Base-by-base conservation (phyloP, 108 stramenopile species). In the Discostella pseudostelligera region DNA sequence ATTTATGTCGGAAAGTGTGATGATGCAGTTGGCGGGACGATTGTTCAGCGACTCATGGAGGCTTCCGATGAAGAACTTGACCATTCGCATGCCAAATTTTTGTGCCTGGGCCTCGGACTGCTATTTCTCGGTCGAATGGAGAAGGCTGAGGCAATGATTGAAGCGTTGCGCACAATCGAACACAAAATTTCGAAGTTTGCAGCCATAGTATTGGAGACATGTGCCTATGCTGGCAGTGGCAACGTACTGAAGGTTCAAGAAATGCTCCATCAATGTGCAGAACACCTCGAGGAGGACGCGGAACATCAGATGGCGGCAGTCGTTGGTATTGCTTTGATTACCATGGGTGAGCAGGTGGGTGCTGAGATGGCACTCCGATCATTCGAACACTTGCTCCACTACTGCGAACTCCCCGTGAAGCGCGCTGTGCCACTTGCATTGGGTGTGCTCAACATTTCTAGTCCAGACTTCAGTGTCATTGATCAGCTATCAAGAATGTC, bases 301-400 rank as follows among this genome's bases (percentile, higher is more conserved):
- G 95, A 94, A 50, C 92, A 97, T 79, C 95, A 97, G 67, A 89
- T 92, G 82, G 95, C 88, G 26, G 96, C 98, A 17, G 96, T 95
- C 29, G 56, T 97, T 58, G 97, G 98, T 54, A 90, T 99, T 65
- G 96, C 92, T 12, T 69, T 99, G 20, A 97, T 99, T 49, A 92
- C 98, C 11, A 87, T 98, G 84, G 98, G 98, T 17, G 99, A 99
- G 74, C 95, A 92, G 40, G 87, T 98, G n/a, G 97, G 98, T 12
- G 64, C 90, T 17, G 97, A 99, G 80, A 99, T 99, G 99, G 89
- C 94, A 1, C 80, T 97, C 35, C 87, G 99, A 60, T 81, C 96
- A 22, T 99, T 95, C 59, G 98, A 99, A 43, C 99, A 99, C 78
- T 83, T 99, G 67, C 90, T 99, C 40, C 99, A 99, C 69, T 99